Base-by-base conservation (phyloP, 2,329 filamentous ascomycete species). In the Penicillium sp. region DNA sequence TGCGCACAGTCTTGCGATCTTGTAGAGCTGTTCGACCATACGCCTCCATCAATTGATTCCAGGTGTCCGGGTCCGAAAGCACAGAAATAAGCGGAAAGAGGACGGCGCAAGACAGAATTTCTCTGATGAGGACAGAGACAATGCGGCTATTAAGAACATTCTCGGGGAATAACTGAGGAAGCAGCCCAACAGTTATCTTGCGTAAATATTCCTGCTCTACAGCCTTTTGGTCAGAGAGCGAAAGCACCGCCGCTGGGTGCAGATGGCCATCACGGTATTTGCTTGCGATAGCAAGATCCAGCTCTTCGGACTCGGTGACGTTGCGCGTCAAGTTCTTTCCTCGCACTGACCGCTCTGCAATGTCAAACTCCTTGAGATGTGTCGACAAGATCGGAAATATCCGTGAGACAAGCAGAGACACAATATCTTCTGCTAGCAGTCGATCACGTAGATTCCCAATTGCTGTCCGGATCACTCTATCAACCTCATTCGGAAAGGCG, bases 21-120 rank as follows among this genome's bases (percentile, higher is more conserved):
- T 98, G 95, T 47, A 99, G 84, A 81, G 96, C 90, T 29, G 90
- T 90, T 54, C 91, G 89, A 19, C 93, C 89, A 77, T 90, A 92
- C 60, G 90, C 93, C 77, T 98, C 94, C 84, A 98, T 92, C 63
- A 97, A 78, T 76, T 97, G 93, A 71, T 99, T 98, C 94, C 94
- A 99, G 8, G 91, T 96, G 79, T 99, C 96, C 1, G 96, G 93
- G 69, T 99, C 94, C 5, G 91, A 87, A 19, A 99, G 81, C 64
- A 93, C 82, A 70, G 90, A 88, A 73, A 97, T 84, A 23, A 96
- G 81, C 0, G 95, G 95, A 47, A 88, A 89, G 44, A 99, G 81
- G 45, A 99, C 89, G n/a, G 92, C 92, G 76, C 95, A 97, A 23
- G 92, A 85, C n/a, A 97, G 87, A 64, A 99, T 90, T 79, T 99